phyloP scores from a whole-genome alignment of 2,329 filamentous ascomycete species.

The Thielaviopsis musarum region DNA sequence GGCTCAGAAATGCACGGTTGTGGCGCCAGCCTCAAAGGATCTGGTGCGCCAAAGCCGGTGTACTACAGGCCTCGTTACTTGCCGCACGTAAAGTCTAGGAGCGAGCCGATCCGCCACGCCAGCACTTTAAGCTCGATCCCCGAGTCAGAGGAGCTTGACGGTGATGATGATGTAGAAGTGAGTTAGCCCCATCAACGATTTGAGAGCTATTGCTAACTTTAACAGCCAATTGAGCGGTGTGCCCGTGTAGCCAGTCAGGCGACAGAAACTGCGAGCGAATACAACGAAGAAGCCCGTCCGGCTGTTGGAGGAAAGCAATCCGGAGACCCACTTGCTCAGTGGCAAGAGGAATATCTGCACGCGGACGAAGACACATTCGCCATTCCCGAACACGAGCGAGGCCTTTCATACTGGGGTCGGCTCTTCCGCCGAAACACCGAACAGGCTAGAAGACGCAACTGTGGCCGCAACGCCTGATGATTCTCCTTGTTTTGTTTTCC shows the following conservation, averaged over 20 bases:
- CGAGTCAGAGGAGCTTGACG: slow-evolving; percentile 8
- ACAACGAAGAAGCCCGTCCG: not conserved
- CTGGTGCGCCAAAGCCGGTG: not conserved
- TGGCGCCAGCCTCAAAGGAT: not conserved
- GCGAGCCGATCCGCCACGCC: slow-evolving; percentile 7
- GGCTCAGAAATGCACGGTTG: not conserved
- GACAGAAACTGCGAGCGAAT: not conserved
- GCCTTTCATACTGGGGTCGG: slow-evolving; percentile 11
- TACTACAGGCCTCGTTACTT: slow-evolving; percentile 8
- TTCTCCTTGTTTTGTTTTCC: not conserved
- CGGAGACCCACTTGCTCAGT: not conserved
- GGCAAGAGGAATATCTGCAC: slow-evolving; percentile 5
- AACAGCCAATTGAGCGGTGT: not conserved
- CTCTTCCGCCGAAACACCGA: slow-evolving; percentile 9
- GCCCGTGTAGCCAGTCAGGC: not conserved
- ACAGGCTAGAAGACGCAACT: slow-evolving; percentile 4
- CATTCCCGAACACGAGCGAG: slow-evolving; percentile 9
- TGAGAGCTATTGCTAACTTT: not conserved
- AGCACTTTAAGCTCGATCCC: slow-evolving; percentile 10
- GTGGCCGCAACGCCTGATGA: not conserved
- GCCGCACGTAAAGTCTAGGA: slow-evolving; percentile 10
- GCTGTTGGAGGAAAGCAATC: not conserved
- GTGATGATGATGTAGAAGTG: not conserved
- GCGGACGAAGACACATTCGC: not conserved
- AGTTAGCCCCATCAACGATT: not conserved